Percentiles rank a stretch among this genome's conserved stretches.
These are phyloP conservation scores for Lentinula aciculospora DNA, from an alignment of 768 basidiomycete genomes.

Conservation along the genomic window DNA sequence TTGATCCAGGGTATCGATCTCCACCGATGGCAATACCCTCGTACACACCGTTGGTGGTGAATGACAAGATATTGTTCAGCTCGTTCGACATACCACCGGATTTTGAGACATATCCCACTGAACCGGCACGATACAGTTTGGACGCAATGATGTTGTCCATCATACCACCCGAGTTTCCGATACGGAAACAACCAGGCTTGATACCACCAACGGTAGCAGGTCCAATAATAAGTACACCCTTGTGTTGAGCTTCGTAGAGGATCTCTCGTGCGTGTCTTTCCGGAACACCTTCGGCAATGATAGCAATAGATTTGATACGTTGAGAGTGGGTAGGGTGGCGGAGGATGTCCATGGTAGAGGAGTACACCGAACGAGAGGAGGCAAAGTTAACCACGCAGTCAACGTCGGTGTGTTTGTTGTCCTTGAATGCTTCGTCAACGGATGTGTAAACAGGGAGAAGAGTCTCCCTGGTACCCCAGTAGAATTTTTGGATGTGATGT, in stretches of 20 bases:
- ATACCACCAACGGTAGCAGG: slow-evolving; percentile 99
- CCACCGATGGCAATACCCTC: slow-evolving; percentile 99
- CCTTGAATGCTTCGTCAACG: slow-evolving; percentile 3
- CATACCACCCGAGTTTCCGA: slow-evolving; percentile 99
- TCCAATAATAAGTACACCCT: slow-evolving; percentile 80
- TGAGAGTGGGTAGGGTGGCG: slow-evolving; percentile 84
- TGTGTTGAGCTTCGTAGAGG: slow-evolving; percentile 79
- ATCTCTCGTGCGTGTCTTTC: slow-evolving; percentile 97
- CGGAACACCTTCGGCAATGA: slow-evolving; percentile 99
- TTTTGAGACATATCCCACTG: slow-evolving; percentile 98
- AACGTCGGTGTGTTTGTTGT: slow-evolving; percentile 87
- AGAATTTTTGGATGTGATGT: slow-evolving; percentile 99
- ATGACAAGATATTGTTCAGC: slow-evolving; percentile 97
- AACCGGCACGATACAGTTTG: slow-evolving; percentile 96
- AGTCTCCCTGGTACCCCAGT: slow-evolving; percentile 99
- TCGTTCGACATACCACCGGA: slow-evolving; percentile 99
- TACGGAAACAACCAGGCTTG: slow-evolving; percentile 99
- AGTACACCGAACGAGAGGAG: slow-evolving; percentile 88
- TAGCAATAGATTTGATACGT: slow-evolving; percentile 58
- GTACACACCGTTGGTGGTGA: slow-evolving; percentile 96
- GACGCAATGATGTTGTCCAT: slow-evolving; percentile 99
- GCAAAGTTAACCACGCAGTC: slow-evolving; percentile 99
- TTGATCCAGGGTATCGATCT: slow-evolving; percentile 97
- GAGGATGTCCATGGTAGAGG: slow-evolving; percentile 89
- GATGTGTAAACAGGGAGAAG: slow-evolving; percentile 96